Base-by-base conservation (phyloP, 352 stramenopile species). In the Phytophthora sansomeana region DNA sequence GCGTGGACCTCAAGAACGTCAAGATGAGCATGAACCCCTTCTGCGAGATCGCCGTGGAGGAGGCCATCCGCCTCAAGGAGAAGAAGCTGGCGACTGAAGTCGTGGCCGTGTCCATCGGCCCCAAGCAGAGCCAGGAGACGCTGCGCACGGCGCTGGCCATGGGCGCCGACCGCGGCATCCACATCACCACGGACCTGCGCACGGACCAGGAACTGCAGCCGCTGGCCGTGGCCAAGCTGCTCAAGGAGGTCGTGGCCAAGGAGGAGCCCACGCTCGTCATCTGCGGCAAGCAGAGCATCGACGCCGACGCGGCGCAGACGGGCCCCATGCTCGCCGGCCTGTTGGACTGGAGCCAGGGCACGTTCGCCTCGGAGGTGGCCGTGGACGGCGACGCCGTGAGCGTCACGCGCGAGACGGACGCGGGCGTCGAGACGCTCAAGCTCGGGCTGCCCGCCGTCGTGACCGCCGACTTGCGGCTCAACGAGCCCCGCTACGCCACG, bases 11-110 rank as follows among this genome's bases (percentile, higher is more conserved):
- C 17, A 96, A 96, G 70, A 99, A 99, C 77, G 96, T 99, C 38
- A 99, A 99, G 85, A 99, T 99, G 97, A 98, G 89, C 60, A 98
- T 99, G 93, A 99, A 99, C 85, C 98, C 98, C 21, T 99, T 99
- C 83, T 99, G 98, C 75, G 98, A 99, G 72, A 98, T 99, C 72
- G 96, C 96, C 21, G 87, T 98, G 11, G 97, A 99, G 82, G 97
- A 99, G 74, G 97, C 97, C 28, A 97, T 99, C 65, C 96, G 96
- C 30, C 85, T 99, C 59, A 99, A 99, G 82, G 97, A 99, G 81
- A 95, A 97, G 77, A 99, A 99, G 78, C 59, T 92, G 33, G 97
- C 92, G 30, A 87, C 76, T 13, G 97, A 99, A 74, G 81, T 99
- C 24, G 81, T 99, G 24, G 97, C 96, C 9, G 92, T 99, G 26